These are phyloP conservation scores for Phytophthora quininea DNA, from an alignment of 352 stramenopile genomes.

Conservation along the genomic window DNA sequence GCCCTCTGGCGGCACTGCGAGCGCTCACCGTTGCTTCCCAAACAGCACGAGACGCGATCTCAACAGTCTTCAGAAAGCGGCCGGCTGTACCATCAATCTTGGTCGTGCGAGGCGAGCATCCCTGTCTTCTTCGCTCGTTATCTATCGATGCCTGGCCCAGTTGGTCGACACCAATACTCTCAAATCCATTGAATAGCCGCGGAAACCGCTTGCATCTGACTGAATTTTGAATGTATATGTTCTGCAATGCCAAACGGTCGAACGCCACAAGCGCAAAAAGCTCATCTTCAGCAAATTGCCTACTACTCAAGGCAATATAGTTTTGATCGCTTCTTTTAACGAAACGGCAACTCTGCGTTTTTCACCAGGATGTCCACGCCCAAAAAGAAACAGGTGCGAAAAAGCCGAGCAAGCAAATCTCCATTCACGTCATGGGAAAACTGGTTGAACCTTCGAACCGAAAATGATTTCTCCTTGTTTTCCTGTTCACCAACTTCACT, in stretches of 20 bases:
- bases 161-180: constrained; percentile 3
- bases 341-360: neutral
- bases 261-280: constrained; percentile 13
- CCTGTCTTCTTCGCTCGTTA: no score
- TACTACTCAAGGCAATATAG: constrained; percentile 2
- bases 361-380: constrained; percentile 4
- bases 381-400: constrained; percentile 16
- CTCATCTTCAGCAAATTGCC: constrained; percentile 12
- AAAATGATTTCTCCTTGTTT: no score
- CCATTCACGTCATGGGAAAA: neutral
- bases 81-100: no score
- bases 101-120: no score
- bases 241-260: constrained; percentile 4
- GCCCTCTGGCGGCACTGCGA: neutral
- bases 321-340: constrained; percentile 1
- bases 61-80: neutral
- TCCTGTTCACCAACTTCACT: no score
- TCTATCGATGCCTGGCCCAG: neutral
- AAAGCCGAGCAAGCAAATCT: constrained; percentile 10
- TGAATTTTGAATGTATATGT: constrained; percentile 11
- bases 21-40: constrained; percentile 4
- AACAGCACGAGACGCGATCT: neutral
- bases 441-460: no score
- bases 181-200: neutral
- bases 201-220: constrained; percentile 2